phyloP scores from a whole-genome alignment of 140 eudicot species.

The Senecio squalidus region DNA sequence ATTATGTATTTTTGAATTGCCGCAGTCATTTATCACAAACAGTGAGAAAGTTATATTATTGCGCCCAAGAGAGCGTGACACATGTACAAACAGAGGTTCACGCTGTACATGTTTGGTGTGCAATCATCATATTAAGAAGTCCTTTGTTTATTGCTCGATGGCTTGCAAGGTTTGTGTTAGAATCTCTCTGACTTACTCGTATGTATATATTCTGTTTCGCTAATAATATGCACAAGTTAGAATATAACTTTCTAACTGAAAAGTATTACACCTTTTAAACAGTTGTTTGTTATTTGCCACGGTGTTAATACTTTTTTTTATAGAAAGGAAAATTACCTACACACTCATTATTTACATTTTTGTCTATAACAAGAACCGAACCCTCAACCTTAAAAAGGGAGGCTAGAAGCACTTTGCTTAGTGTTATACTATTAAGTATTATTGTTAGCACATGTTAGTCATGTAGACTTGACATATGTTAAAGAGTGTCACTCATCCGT shows the following conservation, averaged over 20 bases:
- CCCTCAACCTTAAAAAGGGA: no score
- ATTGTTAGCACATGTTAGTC: no score
- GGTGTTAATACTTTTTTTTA: no score
- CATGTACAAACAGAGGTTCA: conserved; percentile 13
- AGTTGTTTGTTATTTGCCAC: neutral
- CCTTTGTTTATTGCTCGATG: conserved; percentile 28
- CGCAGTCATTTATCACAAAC: conserved; percentile 25
- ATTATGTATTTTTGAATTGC: conserved; percentile 1
- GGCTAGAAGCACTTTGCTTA: no score
- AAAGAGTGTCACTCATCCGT: no score
- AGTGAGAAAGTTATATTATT: conserved; percentile 22
- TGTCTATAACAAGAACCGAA: no score
- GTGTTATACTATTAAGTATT: no score
- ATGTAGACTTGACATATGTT: no score
- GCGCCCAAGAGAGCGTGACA: conserved; percentile 6
- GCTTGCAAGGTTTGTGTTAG: conserved; percentile 26
- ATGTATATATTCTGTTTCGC: neutral
- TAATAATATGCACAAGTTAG: neutral
- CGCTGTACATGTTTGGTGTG: conserved; percentile 25
- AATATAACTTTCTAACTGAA: neutral
- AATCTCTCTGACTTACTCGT: neutral
- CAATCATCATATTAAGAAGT: conserved; percentile 19
- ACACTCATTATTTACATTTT: no score
- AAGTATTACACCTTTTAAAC: neutral
- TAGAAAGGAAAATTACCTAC: no score